Conservation (phyloP, 2,329 filamentous ascomycete species). For the Neocatenulostroma microsporum region DNA sequence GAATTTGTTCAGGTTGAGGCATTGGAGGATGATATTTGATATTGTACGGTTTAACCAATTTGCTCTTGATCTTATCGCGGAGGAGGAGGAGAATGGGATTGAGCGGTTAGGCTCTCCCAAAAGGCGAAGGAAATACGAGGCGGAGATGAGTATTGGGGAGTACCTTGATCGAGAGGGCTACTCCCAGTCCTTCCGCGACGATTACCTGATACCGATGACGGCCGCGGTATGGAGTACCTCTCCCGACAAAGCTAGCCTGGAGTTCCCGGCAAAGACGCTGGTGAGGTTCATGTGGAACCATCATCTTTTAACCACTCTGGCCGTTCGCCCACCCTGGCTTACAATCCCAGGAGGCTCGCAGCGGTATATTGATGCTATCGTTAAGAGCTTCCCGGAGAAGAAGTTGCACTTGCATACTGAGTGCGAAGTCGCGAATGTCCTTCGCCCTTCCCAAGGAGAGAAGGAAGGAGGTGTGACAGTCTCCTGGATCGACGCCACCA, state of each 20-base stretch:
- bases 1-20: conserved; percentile 60
- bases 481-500: conserved; percentile 25
- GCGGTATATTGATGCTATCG: conserved; percentile 66
- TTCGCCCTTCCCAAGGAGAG: conserved; percentile 16
- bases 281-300: conserved; percentile 81
- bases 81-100: conserved; percentile 38
- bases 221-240: conserved; percentile 77
- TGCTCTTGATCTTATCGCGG: conserved; percentile 61
- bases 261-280: conserved; percentile 66
- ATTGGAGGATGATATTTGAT: conserved; percentile 82
- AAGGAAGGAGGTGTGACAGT: conserved; percentile 24
- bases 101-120: conserved; percentile 8
- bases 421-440: conserved; percentile 41
- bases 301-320: conserved; percentile 60
- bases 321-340: conserved; percentile 58
- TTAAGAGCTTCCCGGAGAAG: conserved; percentile 59
- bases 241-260: conserved; percentile 63
- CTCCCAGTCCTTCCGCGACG: conserved; percentile 67
- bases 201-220: conserved; percentile 77
- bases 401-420: conserved; percentile 60
- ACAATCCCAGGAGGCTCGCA: conserved; percentile 62
- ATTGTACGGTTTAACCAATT: conserved; percentile 79
- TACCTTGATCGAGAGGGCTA: conserved; percentile 71
- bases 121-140: conserved; percentile 11
- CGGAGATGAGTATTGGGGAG: conserved; percentile 56